Conservation (phyloP, 306 rosid genomes). For the Casuarina cunninghamiana region DNA sequence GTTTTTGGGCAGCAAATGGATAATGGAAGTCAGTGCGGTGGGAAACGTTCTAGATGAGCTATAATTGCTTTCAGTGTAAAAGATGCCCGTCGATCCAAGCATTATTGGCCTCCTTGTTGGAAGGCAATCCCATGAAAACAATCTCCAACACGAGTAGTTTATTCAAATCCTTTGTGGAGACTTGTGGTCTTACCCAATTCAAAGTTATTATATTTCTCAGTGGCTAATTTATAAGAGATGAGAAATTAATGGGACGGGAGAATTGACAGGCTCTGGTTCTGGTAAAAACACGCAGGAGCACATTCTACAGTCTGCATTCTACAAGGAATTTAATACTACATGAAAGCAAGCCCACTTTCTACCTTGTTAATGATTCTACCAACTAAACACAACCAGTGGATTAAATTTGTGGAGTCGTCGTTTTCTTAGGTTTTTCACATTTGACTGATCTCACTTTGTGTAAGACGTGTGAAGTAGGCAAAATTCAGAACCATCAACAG, state of each 20-base stretch:
- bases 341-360: not conserved
- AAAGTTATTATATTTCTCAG: too few species aligned
- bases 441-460: not conserved
- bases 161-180: conserved; percentile 29
- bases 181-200: not conserved
- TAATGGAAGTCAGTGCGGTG: not conserved
- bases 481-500: not conserved
- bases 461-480: not conserved
- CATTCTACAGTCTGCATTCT: conserved; percentile 6
- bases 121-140: conserved; percentile 24
- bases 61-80: not conserved
- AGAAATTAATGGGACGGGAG: not conserved
- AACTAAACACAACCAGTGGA: not conserved
- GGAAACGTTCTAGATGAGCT: not conserved
- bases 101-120: conserved; percentile 28
- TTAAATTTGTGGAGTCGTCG: conserved; percentile 6
- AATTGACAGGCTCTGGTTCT: conserved; percentile 20
- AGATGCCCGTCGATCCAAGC: not conserved
- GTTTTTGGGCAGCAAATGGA: not conserved
- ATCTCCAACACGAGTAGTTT: conserved; percentile 6
- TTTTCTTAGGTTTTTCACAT: not conserved
- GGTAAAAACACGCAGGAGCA: conserved; percentile 7
- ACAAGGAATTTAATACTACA: not conserved
- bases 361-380: not conserved
- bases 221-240: too few species aligned